Evolutionary conservation across 2,329 filamentous ascomycete genomes (phyloP), one percentile per base, ranked within the genome.

Genomic region (Hymenoscyphus occultus): DNA sequence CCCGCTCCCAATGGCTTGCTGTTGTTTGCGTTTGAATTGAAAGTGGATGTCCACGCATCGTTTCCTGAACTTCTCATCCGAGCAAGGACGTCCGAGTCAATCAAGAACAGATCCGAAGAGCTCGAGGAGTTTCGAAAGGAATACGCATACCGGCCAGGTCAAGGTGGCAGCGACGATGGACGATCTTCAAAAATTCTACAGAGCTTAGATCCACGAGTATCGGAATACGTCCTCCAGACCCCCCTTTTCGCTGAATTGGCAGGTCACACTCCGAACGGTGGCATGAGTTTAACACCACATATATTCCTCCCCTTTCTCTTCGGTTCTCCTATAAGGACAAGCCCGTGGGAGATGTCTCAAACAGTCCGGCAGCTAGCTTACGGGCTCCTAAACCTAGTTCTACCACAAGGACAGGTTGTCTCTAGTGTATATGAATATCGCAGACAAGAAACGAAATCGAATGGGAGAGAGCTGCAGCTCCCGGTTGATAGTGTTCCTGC

Each of bases 281-380:
- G 57, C 12, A 62, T 64, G 32, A 62, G 71, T 5, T 68, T 70
- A 57, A 45, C 70, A 5, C 51, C 61, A 19, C 70, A 81, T 51
- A 81, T 91, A 13, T 93, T 89, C 73, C 80, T 93, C 0, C 87
- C 89, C 0, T 80, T 88, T 28, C 75, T 92, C 0, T 77, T 87
- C 10, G 86, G 89, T 68, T 82, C 81, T 64, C 81, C 82, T 19
- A 72, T 75, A n/a, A 80, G 82, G 39, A 80, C 81, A 56, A 87
- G 81, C 70, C 83, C 84, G 16, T 88, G 86, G 86, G 79, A 81
- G 62, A 78, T 82, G 64, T 84, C 84, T 63, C 79, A 77, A 32
- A 63, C 73, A 7, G 77, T 86, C 39, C 79, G 86, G 14, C 78
- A 78, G 58, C 69, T 88, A 28, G 85, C 83, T 1, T 89, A 88